Base-by-base conservation (phyloP, 1,284 basidiomycete genomes). In the Boletus hoseneyae region DNA sequence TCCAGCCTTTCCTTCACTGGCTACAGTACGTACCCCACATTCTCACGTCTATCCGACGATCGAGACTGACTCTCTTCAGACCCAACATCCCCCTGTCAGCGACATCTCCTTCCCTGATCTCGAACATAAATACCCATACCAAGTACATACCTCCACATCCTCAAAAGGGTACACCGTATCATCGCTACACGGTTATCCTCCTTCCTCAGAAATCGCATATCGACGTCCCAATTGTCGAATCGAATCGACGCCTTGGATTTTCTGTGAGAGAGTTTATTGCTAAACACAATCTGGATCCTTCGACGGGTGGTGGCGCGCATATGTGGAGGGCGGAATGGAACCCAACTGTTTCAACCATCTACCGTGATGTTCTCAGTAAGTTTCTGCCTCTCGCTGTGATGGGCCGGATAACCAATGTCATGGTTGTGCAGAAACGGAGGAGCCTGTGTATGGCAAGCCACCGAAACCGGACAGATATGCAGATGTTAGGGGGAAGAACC, bases 271-370 rank as follows among this genome's bases (percentile, higher is more conserved):
- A 69, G 15, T 93, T 92, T 60, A 71, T 79, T 40, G 66, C 68
- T 34, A 57, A 73, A 50, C 78, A 85, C 70, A 73, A 72, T 9
- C 69, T 93, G 43, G 72, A 78, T 55, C 73, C 66, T 13, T 68
- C 70, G 29, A 63, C 68, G 35, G 84, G 83, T 25, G 87, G 86
- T 11, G 93, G 87, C 6, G 81, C 79, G 18, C 86, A 90, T 66
- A 93, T 95, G 83, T 95, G 85, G 82, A 76, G 93, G 57, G 80
- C 82, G 57, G 76, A 84, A 35, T 95, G 92, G 88, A 77, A 84
- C 53, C 70, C 78, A 56, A 72, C 74, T 6, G 85, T 93, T 18
- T 79, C 78, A 6, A 70, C 64, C 50, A 82, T 94, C 50, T 90
- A 93, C 70, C 62, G 63, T 49, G 76, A 85, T 50, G 70, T 85